These are phyloP conservation scores for Avicennia marina DNA, from an alignment of 257 asterid genomes.

Conservation along the genomic window DNA sequence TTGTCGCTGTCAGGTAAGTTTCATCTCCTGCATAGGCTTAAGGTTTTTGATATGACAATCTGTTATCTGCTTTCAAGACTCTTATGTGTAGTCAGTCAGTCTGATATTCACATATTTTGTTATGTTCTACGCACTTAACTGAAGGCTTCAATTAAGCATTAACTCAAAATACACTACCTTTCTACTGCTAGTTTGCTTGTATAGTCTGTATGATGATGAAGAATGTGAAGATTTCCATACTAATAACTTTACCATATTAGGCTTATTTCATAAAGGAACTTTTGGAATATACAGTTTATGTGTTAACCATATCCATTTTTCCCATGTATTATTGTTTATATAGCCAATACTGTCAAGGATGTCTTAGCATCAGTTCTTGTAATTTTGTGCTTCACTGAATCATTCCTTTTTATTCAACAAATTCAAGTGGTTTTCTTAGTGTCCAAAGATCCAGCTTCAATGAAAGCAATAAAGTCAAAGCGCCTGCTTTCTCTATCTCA, in stretches of 20 bases:
- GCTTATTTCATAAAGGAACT: slow-evolving; percentile 2
- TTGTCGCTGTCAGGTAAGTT: slow-evolving; percentile 87
- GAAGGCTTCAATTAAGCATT: slow-evolving; percentile 4
- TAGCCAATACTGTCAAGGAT: slow-evolving; percentile 11
- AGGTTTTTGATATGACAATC: not conserved
- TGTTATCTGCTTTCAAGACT: slow-evolving; percentile 4
- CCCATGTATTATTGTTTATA: slow-evolving; percentile 1
- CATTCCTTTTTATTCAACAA: no score
- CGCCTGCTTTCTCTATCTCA: slow-evolving; percentile 1
- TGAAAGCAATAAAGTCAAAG: slow-evolving; percentile 6
- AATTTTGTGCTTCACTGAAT: not conserved
- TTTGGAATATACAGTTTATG: slow-evolving; percentile 4
- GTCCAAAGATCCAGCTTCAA: not conserved
- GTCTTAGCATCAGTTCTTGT: not conserved
- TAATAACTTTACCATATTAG: slow-evolving; percentile 5
- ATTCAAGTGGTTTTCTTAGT: not conserved
- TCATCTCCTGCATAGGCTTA: slow-evolving; percentile 10
- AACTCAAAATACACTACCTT: not conserved
- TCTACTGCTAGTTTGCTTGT: slow-evolving; percentile 14
- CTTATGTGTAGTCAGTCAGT: slow-evolving; percentile 5
- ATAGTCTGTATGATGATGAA: not conserved
- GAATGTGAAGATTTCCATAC: slow-evolving; percentile 10
- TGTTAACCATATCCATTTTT: not conserved
- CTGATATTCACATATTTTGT: slow-evolving; percentile 6
- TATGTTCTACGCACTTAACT: slow-evolving; percentile 3